These are phyloP conservation scores for Eragrostis curvula DNA, from an alignment of 176 grass and related monocot species.

Conservation along the genomic window DNA sequence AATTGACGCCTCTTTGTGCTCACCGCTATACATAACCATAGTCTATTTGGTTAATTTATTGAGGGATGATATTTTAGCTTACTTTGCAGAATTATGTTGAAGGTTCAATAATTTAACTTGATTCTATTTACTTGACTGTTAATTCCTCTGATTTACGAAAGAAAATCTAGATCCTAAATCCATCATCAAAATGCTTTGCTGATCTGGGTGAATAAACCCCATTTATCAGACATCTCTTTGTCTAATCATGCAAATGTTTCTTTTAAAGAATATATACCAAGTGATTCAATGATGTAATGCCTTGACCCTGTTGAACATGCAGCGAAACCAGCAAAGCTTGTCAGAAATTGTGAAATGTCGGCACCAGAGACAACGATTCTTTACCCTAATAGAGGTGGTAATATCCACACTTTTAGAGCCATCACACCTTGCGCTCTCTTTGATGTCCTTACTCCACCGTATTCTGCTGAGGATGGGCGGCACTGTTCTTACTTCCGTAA, in stretches of 20 bases:
- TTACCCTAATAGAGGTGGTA: slow-evolving; percentile 82
- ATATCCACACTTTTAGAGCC: slow-evolving; percentile 96
- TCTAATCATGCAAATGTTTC: neutral
- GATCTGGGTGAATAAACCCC: neutral
- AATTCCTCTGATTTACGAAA: neutral
- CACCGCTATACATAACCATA: neutral
- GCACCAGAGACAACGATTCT: slow-evolving; percentile 87
- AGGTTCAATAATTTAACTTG: neutral
- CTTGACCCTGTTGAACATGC: slow-evolving; percentile 25
- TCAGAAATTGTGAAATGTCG: slow-evolving; percentile 77
- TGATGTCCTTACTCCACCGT: slow-evolving; percentile 92
- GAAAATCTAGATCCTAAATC: neutral
- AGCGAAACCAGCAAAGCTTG: slow-evolving; percentile 76
- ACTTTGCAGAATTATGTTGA: neutral
- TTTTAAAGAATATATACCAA: neutral
- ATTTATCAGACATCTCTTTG: slow-evolving; percentile 18
- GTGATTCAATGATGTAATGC: slow-evolving; percentile 16
- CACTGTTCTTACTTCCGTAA: slow-evolving; percentile 92
- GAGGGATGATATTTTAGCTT: slow-evolving; percentile 1
- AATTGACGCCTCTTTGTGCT: neutral
- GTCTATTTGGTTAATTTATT: slow-evolving; percentile 12
- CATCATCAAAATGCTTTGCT: neutral
- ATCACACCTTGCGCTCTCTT: slow-evolving; percentile 93
- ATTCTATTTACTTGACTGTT: neutral
- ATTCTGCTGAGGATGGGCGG: slow-evolving; percentile 78